Evolutionary conservation across 495 filamentous ascomycete genomes (phyloP), one percentile per base, ranked within the genome.

Genomic region (Tricharina praecox): DNA sequence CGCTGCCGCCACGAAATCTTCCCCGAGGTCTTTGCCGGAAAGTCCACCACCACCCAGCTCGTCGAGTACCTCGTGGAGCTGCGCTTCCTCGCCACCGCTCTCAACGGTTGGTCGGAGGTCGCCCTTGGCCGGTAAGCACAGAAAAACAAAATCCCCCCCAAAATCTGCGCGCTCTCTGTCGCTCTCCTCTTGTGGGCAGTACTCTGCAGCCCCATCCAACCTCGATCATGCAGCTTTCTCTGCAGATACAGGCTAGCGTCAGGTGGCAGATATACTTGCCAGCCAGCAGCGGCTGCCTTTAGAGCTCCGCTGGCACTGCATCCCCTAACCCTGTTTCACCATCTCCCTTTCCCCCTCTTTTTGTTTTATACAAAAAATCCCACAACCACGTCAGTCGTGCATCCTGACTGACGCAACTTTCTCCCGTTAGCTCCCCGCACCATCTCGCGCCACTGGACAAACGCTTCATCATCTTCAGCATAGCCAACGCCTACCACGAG

Each of bases 41-140:
- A 36, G 28, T 19, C 44, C 8, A 21, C 44, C 9, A 47, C 44
- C 24, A 33, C 44, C 24, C 33, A 35, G 44, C 24, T 23, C 24
- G 30, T 47, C 25, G 44, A 47, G n/a, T 47, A 47, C 30, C 44
- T 47, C 25, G 44, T 47, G n/a, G 44, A 47, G 20, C 44, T 47
- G 13, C 24, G 30, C 25, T 47, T 47, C 30, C 25, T 47, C 25
- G 30, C 25, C 25, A 34, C 10, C 16, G 30, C 44, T 15, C 21
- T 47, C 8, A 33, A 25, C 8, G 44, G 44, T 3, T 47, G 44
- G 44, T 18, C 23, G 19, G 44, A 47, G 16, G 30, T 47, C 13
- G 9, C 30, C 1, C 30, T 47, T 34, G 44, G 44, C 24, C 24
- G 44, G 44, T 47, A 47, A 24, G 41, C n/a, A n/a, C n/a, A n/a